phyloP scores from a whole-genome alignment of 805 yeast genomes.

The Deakozyma indianensis region DNA sequence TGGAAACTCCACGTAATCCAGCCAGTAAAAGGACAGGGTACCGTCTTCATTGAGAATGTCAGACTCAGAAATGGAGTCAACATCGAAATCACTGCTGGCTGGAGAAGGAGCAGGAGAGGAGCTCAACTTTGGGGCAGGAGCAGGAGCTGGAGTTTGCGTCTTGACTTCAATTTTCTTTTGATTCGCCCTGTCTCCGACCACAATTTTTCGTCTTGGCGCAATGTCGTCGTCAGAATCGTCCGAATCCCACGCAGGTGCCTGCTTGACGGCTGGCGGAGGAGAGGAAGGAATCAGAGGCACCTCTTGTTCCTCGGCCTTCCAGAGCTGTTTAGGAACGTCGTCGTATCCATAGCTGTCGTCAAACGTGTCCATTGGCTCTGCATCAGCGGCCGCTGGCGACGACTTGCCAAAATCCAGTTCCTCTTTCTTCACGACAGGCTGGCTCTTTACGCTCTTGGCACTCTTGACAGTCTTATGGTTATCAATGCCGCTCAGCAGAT shows the following conservation, averaged over 20 bases:
- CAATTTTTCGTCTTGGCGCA: not conserved
- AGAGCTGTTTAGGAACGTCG: not conserved
- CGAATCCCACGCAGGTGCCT: not conserved
- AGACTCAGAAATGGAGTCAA: conserved; percentile 13
- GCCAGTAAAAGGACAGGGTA: conserved; percentile 68
- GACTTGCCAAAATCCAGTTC: not conserved
- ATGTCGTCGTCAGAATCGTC: conserved; percentile 2
- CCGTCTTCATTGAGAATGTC: conserved; percentile 29
- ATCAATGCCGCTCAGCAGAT: not conserved
- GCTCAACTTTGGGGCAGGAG: conserved; percentile 5
- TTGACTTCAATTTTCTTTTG: conserved; percentile 4
- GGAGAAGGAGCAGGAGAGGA: conserved; percentile 5
- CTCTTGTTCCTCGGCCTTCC: not conserved
- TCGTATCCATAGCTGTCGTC: too few relatives aligned
- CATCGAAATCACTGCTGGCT: conserved; percentile 3
- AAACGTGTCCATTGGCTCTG: not conserved
- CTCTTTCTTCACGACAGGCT: not conserved
- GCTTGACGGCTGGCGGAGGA: not conserved
- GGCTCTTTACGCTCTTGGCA: not conserved
- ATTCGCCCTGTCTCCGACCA: not conserved
- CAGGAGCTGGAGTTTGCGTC: conserved; percentile 5
- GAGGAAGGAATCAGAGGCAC: not conserved
- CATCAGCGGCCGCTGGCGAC: not conserved
- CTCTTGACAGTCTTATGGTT: too few relatives aligned
- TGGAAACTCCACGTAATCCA: conserved; percentile 65